Base-by-base conservation (phyloP, 1,284 basidiomycete genomes). In the Trichosporon asahii region DNA sequence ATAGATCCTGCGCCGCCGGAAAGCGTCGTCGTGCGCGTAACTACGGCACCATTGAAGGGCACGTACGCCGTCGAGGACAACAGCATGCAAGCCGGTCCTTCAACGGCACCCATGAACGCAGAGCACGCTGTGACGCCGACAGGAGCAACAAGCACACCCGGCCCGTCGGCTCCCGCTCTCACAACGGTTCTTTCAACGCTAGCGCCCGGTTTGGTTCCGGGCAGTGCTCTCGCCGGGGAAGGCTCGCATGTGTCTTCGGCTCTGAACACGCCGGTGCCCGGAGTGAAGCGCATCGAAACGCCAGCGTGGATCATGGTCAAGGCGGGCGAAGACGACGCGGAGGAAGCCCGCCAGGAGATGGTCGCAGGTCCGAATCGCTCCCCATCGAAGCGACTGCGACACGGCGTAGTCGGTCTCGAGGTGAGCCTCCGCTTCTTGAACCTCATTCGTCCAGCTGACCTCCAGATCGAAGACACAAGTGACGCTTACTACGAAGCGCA, bases 401-500 rank as follows among this genome's bases (percentile, higher is more conserved):
- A 71, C 31, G 72, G 72, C 11, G 66, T 67, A 14, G 61, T 76
- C 15, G 72, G 72, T 11, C 69, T 72, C 14, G 74, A 76, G 66
- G 75, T 75, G 27, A 63, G 74, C 71, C 7, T 33, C 11, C 12
- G 3, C 8, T 12, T 6, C 14, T 25, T 23, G 27, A 46, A 7
- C 21, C 5, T 12, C 25, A 14, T 3, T 3, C 14, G 7, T 3
- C 64, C 9, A 21, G n/a, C 66, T 68, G 14, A 68, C 67, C 14
- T 8, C 33, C 86, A 87, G 61, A 82, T 84, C 21, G 86, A 88
- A 72, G 93, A 94, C 80, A 92, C 90, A 1, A 91, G 91, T 3
- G 94, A 96, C 83, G 88, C 88, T 18, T 88, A 88, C n/a, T 97
- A 95, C 79, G 88, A 91, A 80, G 89, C 89, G 70, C 88, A 92